phyloP scores from a whole-genome alignment of 805 yeast genomes.

The Kazachstania kunashirensis region DNA sequence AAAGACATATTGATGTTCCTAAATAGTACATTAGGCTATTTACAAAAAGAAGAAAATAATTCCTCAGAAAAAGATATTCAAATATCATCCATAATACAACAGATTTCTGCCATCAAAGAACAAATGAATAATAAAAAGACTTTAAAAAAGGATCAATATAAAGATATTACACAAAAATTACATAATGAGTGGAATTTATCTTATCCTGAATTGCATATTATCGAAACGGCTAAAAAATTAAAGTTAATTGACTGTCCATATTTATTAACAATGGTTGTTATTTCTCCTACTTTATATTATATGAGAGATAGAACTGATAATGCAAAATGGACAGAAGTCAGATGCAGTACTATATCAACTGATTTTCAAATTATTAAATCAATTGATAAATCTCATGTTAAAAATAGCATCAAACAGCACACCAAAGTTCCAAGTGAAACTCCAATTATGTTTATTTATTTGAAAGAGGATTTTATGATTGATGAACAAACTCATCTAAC shows the following conservation, averaged over 20 bases:
- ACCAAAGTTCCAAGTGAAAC: slow-evolving; percentile 22
- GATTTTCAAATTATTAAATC: slow-evolving; percentile 14
- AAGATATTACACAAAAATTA: slow-evolving; percentile 18
- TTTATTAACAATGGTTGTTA: slow-evolving; percentile 16
- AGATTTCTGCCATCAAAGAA: background rate
- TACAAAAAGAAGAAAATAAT: slow-evolving; percentile 10
- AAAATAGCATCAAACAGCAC: slow-evolving; percentile 15
- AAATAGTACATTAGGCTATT: slow-evolving; percentile 23
- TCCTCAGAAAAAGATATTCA: slow-evolving; percentile 10
- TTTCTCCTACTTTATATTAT: slow-evolving; percentile 26
- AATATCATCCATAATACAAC: background rate
- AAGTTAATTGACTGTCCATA: slow-evolving; percentile 24
- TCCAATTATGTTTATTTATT: slow-evolving; percentile 26
- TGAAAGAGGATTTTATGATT: slow-evolving; percentile 14
- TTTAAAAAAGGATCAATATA: slow-evolving; percentile 20
- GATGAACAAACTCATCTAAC: slow-evolving; percentile 9
- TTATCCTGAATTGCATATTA: slow-evolving; percentile 20
- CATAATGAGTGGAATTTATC: slow-evolving; percentile 24
- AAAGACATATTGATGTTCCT: slow-evolving; percentile 23
- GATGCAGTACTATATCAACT: slow-evolving; percentile 9
- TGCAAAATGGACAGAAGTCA: slow-evolving; percentile 15
- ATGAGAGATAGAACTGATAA: slow-evolving; percentile 8
- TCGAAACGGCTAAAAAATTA: slow-evolving; percentile 18
- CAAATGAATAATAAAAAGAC: slow-evolving; percentile 8
- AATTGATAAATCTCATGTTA: slow-evolving; percentile 12